Evolutionary conservation across 106 monocot species (phyloP).

Genomic region (Hemerocallis citrina): DNA sequence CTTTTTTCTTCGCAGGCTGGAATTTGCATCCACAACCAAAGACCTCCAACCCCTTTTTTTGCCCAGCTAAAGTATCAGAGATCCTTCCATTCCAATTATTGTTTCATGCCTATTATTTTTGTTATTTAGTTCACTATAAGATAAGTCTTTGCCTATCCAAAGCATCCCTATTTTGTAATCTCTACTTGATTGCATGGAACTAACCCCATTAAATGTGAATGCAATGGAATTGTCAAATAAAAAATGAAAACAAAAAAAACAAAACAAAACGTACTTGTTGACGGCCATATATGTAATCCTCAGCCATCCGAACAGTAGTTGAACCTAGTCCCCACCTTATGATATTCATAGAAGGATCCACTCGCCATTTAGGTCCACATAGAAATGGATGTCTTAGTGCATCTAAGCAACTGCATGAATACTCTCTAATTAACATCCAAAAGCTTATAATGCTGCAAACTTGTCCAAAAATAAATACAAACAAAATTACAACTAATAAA

Average conservation of each 20-base stretch:
- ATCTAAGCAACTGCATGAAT: conserved; percentile 65
- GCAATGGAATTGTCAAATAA: neutral
- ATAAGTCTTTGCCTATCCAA: no score
- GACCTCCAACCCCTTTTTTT: no score
- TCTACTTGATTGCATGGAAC: no score
- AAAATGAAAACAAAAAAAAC: no score
- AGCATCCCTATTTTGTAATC: neutral
- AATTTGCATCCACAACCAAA: no score
- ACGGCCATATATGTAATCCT: conserved; percentile 87
- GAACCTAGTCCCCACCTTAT: conserved; percentile 96
- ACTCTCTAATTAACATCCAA: neutral
- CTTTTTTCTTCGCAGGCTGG: no score
- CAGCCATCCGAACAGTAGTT: conserved; percentile 76
- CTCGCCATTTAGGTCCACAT: conserved; percentile 96
- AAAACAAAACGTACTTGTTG: conserved; percentile 47
- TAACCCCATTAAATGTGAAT: neutral
- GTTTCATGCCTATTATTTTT: neutral
- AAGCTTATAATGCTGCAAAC: neutral
- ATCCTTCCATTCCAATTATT: neutral
- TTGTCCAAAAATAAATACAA: neutral
- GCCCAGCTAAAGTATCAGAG: no score
- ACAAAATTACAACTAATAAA: neutral
- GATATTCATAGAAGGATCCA: conserved; percentile 57
- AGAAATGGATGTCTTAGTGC: conserved; percentile 92
- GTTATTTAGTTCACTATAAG: no score